Percentiles rank a stretch among this genome's conserved stretches.
Evolutionary conservation across 1,284 basidiomycete species (phyloP).

Genomic region (Tilletia caries): DNA sequence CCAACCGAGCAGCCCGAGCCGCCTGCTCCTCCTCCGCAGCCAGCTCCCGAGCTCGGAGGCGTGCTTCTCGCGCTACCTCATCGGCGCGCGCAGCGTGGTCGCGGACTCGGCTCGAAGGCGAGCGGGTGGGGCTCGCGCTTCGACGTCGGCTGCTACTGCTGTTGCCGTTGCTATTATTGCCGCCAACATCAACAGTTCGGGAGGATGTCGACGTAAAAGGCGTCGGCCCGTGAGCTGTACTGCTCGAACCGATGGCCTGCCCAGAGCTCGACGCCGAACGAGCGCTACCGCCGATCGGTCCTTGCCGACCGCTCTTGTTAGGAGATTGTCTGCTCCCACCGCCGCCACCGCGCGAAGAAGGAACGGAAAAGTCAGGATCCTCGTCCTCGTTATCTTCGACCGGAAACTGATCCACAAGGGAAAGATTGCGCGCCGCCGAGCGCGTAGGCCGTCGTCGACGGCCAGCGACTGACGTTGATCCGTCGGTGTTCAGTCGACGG

Average conservation of each 20-base stretch:
- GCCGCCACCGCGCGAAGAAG: no score
- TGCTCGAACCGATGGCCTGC: no score
- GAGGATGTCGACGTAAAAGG: no score
- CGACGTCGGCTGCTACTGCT: background rate
- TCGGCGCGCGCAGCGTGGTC: background rate
- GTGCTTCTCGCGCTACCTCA: background rate
- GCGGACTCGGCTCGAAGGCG: background rate
- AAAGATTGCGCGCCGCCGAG: background rate
- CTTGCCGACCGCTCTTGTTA: no score
- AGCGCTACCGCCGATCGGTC: no score
- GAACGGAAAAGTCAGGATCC: background rate
- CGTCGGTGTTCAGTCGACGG: background rate
- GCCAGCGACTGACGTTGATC: background rate
- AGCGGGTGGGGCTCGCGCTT: background rate
- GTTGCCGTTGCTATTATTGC: background rate
- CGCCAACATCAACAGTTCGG: no score
- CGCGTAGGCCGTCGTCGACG: background rate
- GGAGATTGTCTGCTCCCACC: no score
- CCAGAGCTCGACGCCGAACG: no score
- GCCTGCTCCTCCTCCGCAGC: background rate
- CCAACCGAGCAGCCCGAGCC: background rate
- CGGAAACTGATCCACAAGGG: background rate
- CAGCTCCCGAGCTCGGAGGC: background rate
- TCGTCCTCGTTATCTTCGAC: conserved; percentile 2
- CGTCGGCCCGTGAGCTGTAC: no score